Evolutionary conservation across 2,329 filamentous ascomycete genomes (phyloP).

Genomic region (Beauveria sp.): DNA sequence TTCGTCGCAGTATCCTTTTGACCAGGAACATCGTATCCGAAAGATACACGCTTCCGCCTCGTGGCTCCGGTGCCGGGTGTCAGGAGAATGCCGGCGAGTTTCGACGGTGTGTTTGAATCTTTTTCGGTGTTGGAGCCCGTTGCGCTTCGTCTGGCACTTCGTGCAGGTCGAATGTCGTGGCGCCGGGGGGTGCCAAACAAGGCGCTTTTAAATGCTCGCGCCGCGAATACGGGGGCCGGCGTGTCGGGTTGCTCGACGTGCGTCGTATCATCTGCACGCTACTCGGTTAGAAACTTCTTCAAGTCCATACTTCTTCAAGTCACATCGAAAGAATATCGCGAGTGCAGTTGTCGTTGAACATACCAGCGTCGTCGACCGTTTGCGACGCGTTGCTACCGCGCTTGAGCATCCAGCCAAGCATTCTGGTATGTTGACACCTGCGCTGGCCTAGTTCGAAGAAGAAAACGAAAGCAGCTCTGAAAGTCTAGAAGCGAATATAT

Average conservation of each 20-base stretch:
- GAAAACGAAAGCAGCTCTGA: not conserved
- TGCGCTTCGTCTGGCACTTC: slow-evolving; percentile 18
- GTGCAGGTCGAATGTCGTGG: slow-evolving; percentile 24
- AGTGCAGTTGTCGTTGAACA: slow-evolving; percentile 4
- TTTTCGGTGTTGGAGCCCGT: slow-evolving; percentile 17
- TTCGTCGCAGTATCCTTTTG: slow-evolving; percentile 25
- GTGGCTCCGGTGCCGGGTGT: slow-evolving; percentile 56
- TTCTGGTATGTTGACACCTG: slow-evolving; percentile 19
- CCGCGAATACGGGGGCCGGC: slow-evolving; percentile 59
- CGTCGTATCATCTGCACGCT: slow-evolving; percentile 29
- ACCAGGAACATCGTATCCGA: slow-evolving; percentile 47
- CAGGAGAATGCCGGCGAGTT: slow-evolving; percentile 51
- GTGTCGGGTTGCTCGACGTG: slow-evolving; percentile 55
- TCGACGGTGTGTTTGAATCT: slow-evolving; percentile 38
- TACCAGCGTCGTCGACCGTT: slow-evolving; percentile 23
- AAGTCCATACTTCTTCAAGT: not conserved
- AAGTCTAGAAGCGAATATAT: not conserved
- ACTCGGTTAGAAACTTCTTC: not conserved
- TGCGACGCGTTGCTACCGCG: slow-evolving; percentile 33
- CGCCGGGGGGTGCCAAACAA: slow-evolving; percentile 52
- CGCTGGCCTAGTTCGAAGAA: not conserved
- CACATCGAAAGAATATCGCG: not conserved
- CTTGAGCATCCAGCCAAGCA: slow-evolving; percentile 55
- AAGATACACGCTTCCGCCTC: slow-evolving; percentile 58
- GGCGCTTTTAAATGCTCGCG: slow-evolving; percentile 55